Base-by-base conservation (phyloP, 495 filamentous ascomycete genomes). In the Immersiella caudata region DNA sequence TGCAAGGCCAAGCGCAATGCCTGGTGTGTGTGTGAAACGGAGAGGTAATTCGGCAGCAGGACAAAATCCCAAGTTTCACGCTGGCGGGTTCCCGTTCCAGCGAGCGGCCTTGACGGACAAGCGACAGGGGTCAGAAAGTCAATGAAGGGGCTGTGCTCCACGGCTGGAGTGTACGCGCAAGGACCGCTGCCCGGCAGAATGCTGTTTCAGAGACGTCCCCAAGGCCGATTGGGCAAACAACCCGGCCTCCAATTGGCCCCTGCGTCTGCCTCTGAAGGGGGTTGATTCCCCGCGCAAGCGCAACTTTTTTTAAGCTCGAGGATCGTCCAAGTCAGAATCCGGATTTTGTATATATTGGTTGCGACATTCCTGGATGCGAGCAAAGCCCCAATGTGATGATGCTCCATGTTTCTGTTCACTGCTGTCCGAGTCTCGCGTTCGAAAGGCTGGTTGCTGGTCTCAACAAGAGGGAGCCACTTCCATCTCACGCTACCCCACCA, bases 141-240 rank as follows among this genome's bases (percentile, higher is more conserved):
- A 73, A 74, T 76, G 72, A 76, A 76, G 76, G 72, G 72, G 72
- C 68, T 66, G 62, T 70, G 70, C 62, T 51, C 16, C 24, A 50
- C 27, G 33, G 35, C 35, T 50, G 57, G 26, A 60, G 57, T 46
- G 9, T 16, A 49, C 50, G 49, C 49, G 49, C 67, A 68, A 64
- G 73, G 72, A 65, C 68, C 9, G 9, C 11, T 67, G 64, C 67
- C 69, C 60, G 70, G 69, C 67, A 70, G 68, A 65, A 51, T 71
- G 64, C 21, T 73, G 70, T 74, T 74, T 75, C 71, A 77, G 73
- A 26, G 69, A 65, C 26, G 26, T 29, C 29, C 2, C 20, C 56
- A 24, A 33, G 29, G 29, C 21, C 52, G 52, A 24, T 26, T 56
- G 52, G 54, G 22, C 54, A 57, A 57, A 57, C 54, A 57, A 18